These are phyloP conservation scores for Vitis cinerea DNA, from an alignment of 164 flowering plant species.

Conservation along the genomic window DNA sequence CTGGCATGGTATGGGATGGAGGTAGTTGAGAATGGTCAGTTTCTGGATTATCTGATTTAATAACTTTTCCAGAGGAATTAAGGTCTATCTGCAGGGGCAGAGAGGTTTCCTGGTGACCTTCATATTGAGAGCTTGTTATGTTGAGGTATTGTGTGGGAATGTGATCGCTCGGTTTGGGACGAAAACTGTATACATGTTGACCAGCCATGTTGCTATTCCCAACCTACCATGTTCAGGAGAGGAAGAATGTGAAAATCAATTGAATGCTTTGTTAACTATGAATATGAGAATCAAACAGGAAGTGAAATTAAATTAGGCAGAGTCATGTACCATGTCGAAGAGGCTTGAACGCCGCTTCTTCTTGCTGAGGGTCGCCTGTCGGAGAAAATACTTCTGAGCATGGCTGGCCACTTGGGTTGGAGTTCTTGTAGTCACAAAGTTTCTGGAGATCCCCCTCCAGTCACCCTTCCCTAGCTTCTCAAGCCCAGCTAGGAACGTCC, in stretches of 20 bases:
- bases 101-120: not conserved
- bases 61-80: conserved; percentile 14
- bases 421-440: conserved; percentile 71
- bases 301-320: not conserved
- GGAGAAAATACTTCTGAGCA: conserved; percentile 86
- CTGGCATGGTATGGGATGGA: conserved; percentile 4
- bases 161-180: conserved; percentile 10
- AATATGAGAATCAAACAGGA: not conserved
- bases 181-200: not conserved
- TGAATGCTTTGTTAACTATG: not conserved
- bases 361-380: conserved; percentile 52
- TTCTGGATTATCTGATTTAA: conserved; percentile 11
- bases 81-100: conserved; percentile 12
- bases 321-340: conserved; percentile 62
- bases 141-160: conserved; percentile 7
- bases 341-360: conserved; percentile 83
- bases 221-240: conserved; percentile 22
- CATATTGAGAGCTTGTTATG: not conserved
- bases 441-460: conserved; percentile 89
- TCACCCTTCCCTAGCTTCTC: conserved; percentile 87
- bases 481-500: conserved; percentile 62
- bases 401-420: conserved; percentile 95
- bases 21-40: conserved; percentile 4
- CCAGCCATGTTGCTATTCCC: conserved; percentile 11
- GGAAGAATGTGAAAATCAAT: not conserved